These are phyloP conservation scores for Schizochytrium sp. DNA, from an alignment of 108 stramenopile genomes.

Conservation along the genomic window DNA sequence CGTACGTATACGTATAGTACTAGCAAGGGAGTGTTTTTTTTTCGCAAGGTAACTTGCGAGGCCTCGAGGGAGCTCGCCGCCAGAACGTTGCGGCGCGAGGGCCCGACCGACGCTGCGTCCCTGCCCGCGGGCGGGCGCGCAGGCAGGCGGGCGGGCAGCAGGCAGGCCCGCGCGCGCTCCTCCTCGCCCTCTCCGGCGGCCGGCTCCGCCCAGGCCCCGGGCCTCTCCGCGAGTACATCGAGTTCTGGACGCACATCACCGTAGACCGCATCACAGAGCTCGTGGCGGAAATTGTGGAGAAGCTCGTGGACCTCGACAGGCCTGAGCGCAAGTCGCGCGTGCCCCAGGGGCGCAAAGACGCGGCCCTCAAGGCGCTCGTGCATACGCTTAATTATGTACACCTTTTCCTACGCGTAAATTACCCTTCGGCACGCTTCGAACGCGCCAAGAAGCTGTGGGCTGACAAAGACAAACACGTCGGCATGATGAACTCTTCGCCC, in stretches of 20 bases:
- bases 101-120: no score
- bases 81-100: no score
- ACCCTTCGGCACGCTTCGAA: neutral
- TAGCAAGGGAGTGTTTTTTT: no score
- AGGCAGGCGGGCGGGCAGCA: no score
- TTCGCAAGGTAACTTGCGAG: no score
- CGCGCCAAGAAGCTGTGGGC: neutral
- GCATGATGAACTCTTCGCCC: neutral
- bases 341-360: neutral
- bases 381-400: neutral
- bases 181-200: no score
- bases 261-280: neutral
- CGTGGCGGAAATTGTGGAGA: neutral
- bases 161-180: no score
- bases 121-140: no score
- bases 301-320: neutral
- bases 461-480: neutral
- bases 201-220: no score
- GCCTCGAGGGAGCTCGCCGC: no score
- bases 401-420: neutral
- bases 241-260: neutral
- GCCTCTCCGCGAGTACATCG: neutral
- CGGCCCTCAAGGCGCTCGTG: neutral
- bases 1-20: no score
- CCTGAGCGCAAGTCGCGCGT: neutral